Evolutionary conservation across 2,329 filamentous ascomycete genomes (phyloP).

Genomic region (Exophiala calicioides): DNA sequence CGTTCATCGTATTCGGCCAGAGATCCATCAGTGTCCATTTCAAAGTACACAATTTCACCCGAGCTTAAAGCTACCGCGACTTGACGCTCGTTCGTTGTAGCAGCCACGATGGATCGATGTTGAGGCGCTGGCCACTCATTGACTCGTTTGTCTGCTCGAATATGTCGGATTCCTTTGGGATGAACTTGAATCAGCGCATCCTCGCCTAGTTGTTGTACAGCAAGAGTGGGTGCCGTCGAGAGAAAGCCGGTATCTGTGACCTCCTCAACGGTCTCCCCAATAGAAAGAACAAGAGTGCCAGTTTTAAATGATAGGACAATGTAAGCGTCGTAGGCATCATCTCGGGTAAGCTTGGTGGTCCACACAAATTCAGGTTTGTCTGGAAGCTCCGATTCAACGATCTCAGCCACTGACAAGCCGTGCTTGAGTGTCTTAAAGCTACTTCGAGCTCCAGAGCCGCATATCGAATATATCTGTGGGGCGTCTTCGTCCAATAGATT

Average conservation of each 20-base stretch:
- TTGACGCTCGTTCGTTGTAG: conserved; percentile 88
- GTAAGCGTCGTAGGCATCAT: conserved; percentile 87
- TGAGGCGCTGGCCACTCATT: conserved; percentile 94
- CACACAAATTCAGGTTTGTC: conserved; percentile 89
- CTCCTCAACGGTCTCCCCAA: conserved; percentile 95
- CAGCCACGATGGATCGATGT: conserved; percentile 92
- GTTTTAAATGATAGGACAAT: conserved; percentile 94
- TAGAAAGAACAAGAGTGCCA: conserved; percentile 86
- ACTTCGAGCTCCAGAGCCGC: conserved; percentile 83
- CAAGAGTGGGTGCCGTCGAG: conserved; percentile 82
- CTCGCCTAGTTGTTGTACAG: conserved; percentile 90
- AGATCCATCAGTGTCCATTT: conserved; percentile 89
- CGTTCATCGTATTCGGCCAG: conserved; percentile 94
- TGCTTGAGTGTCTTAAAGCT: conserved; percentile 91
- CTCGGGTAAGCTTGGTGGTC: conserved; percentile 83
- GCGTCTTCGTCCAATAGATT: conserved; percentile 82
- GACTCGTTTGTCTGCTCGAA: conserved; percentile 71
- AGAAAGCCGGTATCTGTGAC: conserved; percentile 92
- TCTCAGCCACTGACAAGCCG: conserved; percentile 88
- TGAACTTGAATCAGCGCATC: conserved; percentile 93
- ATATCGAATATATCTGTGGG: conserved; percentile 92
- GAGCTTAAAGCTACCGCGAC: conserved; percentile 92
- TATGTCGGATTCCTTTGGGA: conserved; percentile 92
- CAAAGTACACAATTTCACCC: conserved; percentile 96
- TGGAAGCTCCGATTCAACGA: conserved; percentile 89